phyloP scores from a whole-genome alignment of 2,329 filamentous ascomycete species.

The Simplicillium sp. region DNA sequence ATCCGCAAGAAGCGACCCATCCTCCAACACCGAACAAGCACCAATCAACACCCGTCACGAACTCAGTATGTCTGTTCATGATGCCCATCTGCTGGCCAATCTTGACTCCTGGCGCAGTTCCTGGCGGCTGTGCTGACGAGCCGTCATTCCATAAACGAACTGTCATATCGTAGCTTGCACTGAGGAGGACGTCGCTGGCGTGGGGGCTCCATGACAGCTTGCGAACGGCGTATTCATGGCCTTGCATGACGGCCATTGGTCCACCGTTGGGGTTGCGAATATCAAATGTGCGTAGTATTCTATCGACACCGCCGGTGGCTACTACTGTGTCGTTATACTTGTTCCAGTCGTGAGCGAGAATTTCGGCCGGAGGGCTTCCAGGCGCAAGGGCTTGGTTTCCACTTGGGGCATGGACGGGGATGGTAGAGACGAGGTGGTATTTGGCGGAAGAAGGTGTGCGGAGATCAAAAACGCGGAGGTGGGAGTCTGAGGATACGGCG shows the following conservation, averaged over 20 bases:
- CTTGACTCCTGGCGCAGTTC: conserved; percentile 24
- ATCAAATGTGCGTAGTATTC: conserved; percentile 81
- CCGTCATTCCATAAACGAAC: conserved; percentile 88
- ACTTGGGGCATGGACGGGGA: conserved; percentile 65
- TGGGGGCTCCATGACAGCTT: conserved; percentile 89
- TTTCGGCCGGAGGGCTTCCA: conserved; percentile 59
- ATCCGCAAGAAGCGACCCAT: conserved; percentile 90
- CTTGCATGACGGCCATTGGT: conserved; percentile 63
- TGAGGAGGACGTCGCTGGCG: conserved; percentile 76
- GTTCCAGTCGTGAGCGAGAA: conserved; percentile 97
- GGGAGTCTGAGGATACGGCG: conserved; percentile 79
- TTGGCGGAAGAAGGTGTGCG: conserved; percentile 76
- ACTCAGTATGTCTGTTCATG: conserved; percentile 93
- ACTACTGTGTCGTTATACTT: conserved; percentile 84
- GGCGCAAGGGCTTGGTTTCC: conserved; percentile 20
- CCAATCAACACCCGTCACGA: conserved; percentile 95
- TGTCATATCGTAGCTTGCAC: conserved; percentile 96
- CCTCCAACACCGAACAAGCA: conserved; percentile 91
- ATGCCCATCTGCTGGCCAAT: conserved; percentile 67
- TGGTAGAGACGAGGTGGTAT: conserved; percentile 75
- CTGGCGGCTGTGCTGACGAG: conserved; percentile 28
- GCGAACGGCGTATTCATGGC: conserved; percentile 86
- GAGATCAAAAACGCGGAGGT: conserved; percentile 85
- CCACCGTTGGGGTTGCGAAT: conserved; percentile 67
- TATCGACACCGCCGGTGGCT: conserved; percentile 83